Evolutionary conservation across 140 eudicot species (phyloP), one percentile per base, ranked within the genome.

Genomic region (Senecio squalidus): DNA sequence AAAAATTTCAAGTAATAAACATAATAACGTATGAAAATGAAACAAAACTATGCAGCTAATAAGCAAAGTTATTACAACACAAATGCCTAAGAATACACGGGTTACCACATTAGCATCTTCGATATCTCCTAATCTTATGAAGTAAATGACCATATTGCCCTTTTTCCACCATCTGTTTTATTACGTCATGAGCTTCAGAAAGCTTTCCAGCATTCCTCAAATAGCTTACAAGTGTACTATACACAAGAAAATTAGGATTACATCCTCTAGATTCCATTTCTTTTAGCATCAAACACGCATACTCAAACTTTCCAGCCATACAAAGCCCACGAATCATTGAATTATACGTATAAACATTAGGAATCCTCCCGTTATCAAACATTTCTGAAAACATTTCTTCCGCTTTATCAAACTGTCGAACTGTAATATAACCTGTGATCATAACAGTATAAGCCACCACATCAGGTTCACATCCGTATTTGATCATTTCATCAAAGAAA

Each of bases 241-340:
- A 91, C 86, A 91, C 94, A 50, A 83, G 76, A 65, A 91, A 91
- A 73, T 86, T 91, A 30, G 98, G 98, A 60, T 74, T 78, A 73
- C 96, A 86, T 53, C 94, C 96, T 64, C 84, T 77, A 8, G 67
- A 73, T 65, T 91, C 98, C 98, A 91, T 91, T 66, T 86, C 97
- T 70, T 80, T 68, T 55, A 90, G 78, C 95, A 85, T 90, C 75
- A 73, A 74, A 71, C 88, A 66, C 8, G 96, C 96, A 33, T 81
- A 83, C 64, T 81, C 85, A 68, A 74, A 91, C 24, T 74, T 83
- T 30, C 79, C 83, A 1, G 73, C 77, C 82, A 76, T 83, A 78
- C 96, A 91, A 70, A 81, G 82, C 53, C 94, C 98, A 39, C 94
- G 91, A 36, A 91, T 91, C 94, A 86, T 86, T 9, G 98, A 76